phyloP scores from a whole-genome alignment of 441 rosid species.

The Breynia disticha region DNA sequence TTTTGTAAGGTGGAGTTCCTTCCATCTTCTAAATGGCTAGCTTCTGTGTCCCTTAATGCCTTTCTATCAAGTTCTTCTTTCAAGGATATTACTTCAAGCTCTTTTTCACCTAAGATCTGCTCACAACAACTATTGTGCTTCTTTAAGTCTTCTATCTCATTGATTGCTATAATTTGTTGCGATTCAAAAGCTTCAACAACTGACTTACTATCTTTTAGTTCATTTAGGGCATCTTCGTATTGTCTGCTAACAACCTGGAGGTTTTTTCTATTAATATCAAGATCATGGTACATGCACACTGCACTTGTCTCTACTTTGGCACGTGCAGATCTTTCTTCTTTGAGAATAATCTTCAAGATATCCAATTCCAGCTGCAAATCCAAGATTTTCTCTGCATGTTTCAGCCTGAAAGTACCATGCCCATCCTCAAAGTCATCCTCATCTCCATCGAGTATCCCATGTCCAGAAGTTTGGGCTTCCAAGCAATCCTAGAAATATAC shows the following conservation, averaged over 20 bases:
- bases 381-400: constrained; percentile 56
- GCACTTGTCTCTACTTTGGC: constrained; percentile 40
- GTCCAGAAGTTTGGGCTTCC: constrained; percentile 14
- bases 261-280: constrained; percentile 41
- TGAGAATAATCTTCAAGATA: constrained; percentile 67
- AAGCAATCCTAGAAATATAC: constrained; percentile 34
- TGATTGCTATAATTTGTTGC: constrained; percentile 56
- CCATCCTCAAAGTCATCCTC: constrained; percentile 23
- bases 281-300: constrained; percentile 40
- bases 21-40: constrained; percentile 25
- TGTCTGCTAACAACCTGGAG: constrained; percentile 35
- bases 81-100: constrained; percentile 44
- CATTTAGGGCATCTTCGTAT: constrained; percentile 34
- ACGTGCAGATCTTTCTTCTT: constrained; percentile 62
- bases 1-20: constrained; percentile 30
- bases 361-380: constrained; percentile 87
- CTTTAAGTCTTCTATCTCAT: constrained; percentile 61
- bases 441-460: constrained; percentile 12
- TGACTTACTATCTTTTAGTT: constrained; percentile 55
- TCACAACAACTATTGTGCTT: constrained; percentile 37
- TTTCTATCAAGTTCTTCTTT: constrained; percentile 44
- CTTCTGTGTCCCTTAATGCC: constrained; percentile 35
- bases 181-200: constrained; percentile 85
- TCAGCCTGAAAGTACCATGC: constrained; percentile 28
- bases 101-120: constrained; percentile 47